Percentiles rank a stretch among this genome's conserved stretches.
phyloP scores from a whole-genome alignment of 108 stramenopile genomes.

The Skeletonema marinoi region DNA sequence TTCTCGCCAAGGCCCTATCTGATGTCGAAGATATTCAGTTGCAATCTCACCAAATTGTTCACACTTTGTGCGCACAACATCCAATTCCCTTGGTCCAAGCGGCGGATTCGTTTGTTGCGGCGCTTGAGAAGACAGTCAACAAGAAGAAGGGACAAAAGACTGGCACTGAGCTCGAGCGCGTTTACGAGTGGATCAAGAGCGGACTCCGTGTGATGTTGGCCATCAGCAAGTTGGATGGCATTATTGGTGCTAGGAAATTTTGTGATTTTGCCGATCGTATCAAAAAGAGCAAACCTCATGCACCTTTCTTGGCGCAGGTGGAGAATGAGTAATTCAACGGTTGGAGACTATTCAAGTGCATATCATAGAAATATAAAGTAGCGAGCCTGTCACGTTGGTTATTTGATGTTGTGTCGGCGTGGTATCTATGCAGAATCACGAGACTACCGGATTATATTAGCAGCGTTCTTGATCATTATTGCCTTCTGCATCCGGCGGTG shows the following conservation, averaged over 20 bases:
- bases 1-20: slow-evolving; percentile 70
- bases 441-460: no score
- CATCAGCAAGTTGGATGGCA: slow-evolving; percentile 65
- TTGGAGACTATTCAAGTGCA: background rate
- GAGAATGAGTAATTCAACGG: slow-evolving; percentile 31
- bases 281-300: slow-evolving; percentile 53
- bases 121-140: slow-evolving; percentile 84
- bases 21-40: slow-evolving; percentile 87
- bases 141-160: slow-evolving; percentile 82
- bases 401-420: no score
- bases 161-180: slow-evolving; percentile 81
- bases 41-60: slow-evolving; percentile 83
- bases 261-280: slow-evolving; percentile 71
- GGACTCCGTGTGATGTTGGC: slow-evolving; percentile 76
- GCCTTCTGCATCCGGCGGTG: no score
- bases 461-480: no score
- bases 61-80: slow-evolving; percentile 68
- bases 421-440: no score
- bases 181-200: slow-evolving; percentile 87
- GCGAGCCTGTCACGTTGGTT: background rate
- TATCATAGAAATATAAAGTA: background rate
- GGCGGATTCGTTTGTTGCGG: slow-evolving; percentile 72
- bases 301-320: slow-evolving; percentile 43
- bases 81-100: slow-evolving; percentile 65
- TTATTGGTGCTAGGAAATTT: slow-evolving; percentile 68